phyloP scores from a whole-genome alignment of 1,139 yeast genomes.

The Kodamaea alishanica region DNA sequence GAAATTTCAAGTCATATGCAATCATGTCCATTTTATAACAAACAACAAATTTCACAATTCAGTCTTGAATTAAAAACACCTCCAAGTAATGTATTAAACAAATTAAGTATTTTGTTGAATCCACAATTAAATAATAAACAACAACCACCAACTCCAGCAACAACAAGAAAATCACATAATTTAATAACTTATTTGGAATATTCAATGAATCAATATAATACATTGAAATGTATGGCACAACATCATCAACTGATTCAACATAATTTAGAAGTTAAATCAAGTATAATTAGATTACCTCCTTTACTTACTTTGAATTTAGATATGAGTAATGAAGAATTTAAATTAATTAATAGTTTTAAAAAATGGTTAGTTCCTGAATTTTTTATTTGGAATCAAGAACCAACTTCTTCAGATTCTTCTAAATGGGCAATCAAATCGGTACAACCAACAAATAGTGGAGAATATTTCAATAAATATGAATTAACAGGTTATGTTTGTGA shows the following conservation, averaged over 20 bases:
- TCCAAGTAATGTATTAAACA: constrained; percentile 25
- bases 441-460: constrained; percentile 9
- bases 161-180: constrained; percentile 19
- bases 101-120: constrained; percentile 24
- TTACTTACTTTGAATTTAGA: constrained; percentile 61
- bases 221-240: constrained; percentile 17
- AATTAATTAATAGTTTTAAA: constrained; percentile 30
- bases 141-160: constrained; percentile 13
- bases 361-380: constrained; percentile 64
- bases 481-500: constrained; percentile 68
- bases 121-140: constrained; percentile 11
- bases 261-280: constrained; percentile 48
- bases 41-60: constrained; percentile 28
- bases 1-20: constrained; percentile 37
- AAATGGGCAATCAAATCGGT: constrained; percentile 25
- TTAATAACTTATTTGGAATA: constrained; percentile 22
- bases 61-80: constrained; percentile 38
- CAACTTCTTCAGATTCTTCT: constrained; percentile 22
- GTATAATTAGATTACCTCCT: constrained; percentile 57
- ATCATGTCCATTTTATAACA: constrained; percentile 35
- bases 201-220: constrained; percentile 18
- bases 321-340: constrained; percentile 49
- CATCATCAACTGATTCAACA: constrained; percentile 31
- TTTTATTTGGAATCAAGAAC: constrained; percentile 32
- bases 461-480: constrained; percentile 46